phyloP scores from a whole-genome alignment of 1,284 basidiomycete species.

The Schizophyllum amplum region DNA sequence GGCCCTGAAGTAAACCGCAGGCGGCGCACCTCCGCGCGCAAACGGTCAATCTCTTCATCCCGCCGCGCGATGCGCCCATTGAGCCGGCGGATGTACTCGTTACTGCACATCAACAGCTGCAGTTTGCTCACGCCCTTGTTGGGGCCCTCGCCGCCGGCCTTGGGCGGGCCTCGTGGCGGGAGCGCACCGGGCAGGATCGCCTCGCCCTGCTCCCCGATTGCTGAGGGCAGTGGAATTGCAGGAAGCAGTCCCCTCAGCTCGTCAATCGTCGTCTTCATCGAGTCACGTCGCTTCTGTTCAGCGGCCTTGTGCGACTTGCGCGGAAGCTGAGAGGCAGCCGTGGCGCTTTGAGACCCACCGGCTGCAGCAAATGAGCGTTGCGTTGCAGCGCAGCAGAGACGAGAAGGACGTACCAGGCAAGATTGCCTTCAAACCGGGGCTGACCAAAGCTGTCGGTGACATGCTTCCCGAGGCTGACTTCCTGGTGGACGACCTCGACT shows the following conservation, averaged over 20 bases:
- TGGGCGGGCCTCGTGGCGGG: conserved; percentile 80
- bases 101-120: conserved; percentile 83
- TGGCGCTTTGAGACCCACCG: neutral
- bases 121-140: conserved; percentile 96
- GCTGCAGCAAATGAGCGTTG: neutral
- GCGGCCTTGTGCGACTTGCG: conserved; percentile 94
- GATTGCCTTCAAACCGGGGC: conserved; percentile 56
- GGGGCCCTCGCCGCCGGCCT: conserved; percentile 79
- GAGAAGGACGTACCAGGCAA: conserved; percentile 45
- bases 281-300: conserved; percentile 95
- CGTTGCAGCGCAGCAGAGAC: too few relatives aligned
- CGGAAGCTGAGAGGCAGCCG: conserved; percentile 15
- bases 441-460: conserved; percentile 23
- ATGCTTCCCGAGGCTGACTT: conserved; percentile 16
- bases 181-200: conserved; percentile 75
- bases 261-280: conserved; percentile 93
- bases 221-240: conserved; percentile 75
- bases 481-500: conserved; percentile 10
- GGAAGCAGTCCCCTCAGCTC: conserved; percentile 86
- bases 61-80: conserved; percentile 76
- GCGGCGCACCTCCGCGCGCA: conserved; percentile 64
- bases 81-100: conserved; percentile 78
- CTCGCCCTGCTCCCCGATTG: conserved; percentile 25
- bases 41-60: conserved; percentile 68
- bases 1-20: conserved; percentile 34